Evolutionary conservation across 1,139 yeast genomes (phyloP).

Genomic region (Pichia kudriavzevii): DNA sequence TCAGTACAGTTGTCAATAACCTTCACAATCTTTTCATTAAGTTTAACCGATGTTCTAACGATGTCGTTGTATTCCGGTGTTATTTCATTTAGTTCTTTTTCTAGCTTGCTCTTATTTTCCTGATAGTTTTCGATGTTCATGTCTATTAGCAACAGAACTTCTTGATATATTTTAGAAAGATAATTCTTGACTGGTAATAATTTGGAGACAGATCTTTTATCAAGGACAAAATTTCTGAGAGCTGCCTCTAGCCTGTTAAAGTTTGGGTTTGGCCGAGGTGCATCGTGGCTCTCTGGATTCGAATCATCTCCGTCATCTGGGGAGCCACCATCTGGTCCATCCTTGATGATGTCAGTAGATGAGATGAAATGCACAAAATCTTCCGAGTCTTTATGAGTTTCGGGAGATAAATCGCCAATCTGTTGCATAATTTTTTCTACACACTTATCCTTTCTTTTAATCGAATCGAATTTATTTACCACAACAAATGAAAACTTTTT

Average conservation of each 20-base stretch:
- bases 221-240: conserved; percentile 76
- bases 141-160: conserved; percentile 52
- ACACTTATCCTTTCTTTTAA: conserved; percentile 74
- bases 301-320: conserved; percentile 22
- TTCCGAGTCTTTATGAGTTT: conserved; percentile 74
- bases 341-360: conserved; percentile 40
- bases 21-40: conserved; percentile 53
- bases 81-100: conserved; percentile 43
- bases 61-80: conserved; percentile 59
- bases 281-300: conserved; percentile 23
- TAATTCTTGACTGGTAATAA: conserved; percentile 89
- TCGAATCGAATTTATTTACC: conserved; percentile 84
- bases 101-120: conserved; percentile 35
- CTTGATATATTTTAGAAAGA: conserved; percentile 59
- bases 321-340: conserved; percentile 27
- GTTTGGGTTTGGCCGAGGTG: conserved; percentile 40
- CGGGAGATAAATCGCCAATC: conserved; percentile 83
- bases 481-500: conserved; percentile 90
- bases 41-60: conserved; percentile 43
- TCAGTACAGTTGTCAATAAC: conserved; percentile 56
- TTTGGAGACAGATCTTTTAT: conserved; percentile 83
- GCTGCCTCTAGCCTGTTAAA: conserved; percentile 83
- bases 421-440: conserved; percentile 72
- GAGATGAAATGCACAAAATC: conserved; percentile 96
- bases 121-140: conserved; percentile 53